Percentiles rank a stretch among this genome's conserved stretches.
Evolutionary conservation across 768 basidiomycete species (phyloP).

Genomic region (Xerocomellus dryophilus): DNA sequence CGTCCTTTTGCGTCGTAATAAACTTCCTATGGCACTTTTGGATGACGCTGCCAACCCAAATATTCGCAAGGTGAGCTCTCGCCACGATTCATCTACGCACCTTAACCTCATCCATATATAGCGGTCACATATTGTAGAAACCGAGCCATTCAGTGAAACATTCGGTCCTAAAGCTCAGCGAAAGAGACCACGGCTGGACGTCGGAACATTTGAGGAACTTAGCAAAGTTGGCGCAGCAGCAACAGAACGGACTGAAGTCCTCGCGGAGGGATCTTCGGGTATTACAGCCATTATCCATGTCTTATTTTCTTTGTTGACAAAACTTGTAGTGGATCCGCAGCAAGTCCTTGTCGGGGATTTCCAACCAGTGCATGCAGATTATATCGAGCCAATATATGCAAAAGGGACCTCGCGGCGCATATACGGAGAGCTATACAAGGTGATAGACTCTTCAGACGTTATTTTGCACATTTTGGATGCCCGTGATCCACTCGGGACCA

Average conservation of each 20-base stretch:
- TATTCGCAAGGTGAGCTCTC: slow-evolving; percentile 59
- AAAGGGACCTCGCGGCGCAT: slow-evolving; percentile 96
- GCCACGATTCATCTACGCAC: neutral
- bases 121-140: slow-evolving; percentile 93
- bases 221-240: slow-evolving; percentile 59
- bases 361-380: slow-evolving; percentile 66
- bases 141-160: slow-evolving; percentile 90
- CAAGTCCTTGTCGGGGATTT: slow-evolving; percentile 35
- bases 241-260: slow-evolving; percentile 43
- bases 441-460: slow-evolving; percentile 97
- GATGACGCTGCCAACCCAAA: slow-evolving; percentile 86
- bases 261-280: slow-evolving; percentile 48
- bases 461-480: slow-evolving; percentile 95
- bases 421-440: slow-evolving; percentile 98
- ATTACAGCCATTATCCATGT: neutral
- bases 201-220: slow-evolving; percentile 91
- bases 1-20: slow-evolving; percentile 89
- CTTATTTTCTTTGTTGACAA: slow-evolving; percentile 1
- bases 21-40: slow-evolving; percentile 93
- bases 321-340: slow-evolving; percentile 8
- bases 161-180: slow-evolving; percentile 96
- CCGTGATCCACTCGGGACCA: slow-evolving; percentile 90
- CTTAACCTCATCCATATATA: slow-evolving; percentile 29
- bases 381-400: slow-evolving; percentile 86
- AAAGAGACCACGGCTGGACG: slow-evolving; percentile 82